phyloP scores from a whole-genome alignment of 164 flowering plant genomes.

The Platanus orientalis region DNA sequence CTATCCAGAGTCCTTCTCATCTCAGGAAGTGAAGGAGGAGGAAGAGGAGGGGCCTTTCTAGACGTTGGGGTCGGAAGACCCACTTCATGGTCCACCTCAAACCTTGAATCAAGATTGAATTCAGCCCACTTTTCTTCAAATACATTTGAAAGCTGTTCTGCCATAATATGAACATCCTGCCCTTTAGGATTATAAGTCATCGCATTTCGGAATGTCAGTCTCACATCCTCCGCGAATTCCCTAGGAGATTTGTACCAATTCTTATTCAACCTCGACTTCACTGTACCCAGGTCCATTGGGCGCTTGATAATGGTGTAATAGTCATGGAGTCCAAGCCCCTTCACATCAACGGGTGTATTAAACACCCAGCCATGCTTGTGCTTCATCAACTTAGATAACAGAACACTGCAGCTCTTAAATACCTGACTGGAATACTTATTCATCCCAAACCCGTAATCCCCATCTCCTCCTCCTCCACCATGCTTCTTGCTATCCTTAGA shows the following conservation, averaged over 20 bases:
- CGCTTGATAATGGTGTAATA: too few species aligned
- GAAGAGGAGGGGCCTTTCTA: constrained; percentile 26
- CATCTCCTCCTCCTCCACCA: constrained; percentile 25
- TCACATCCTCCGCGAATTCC: constrained; percentile 86
- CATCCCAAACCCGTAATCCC: constrained; percentile 15
- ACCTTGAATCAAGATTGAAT: constrained; percentile 25
- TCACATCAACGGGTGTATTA: too few species aligned
- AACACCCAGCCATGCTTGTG: constrained; percentile 89
- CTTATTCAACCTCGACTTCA: constrained; percentile 49
- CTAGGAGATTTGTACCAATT: constrained; percentile 59
- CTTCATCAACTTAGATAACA: constrained; percentile 50
- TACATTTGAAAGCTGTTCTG: constrained; percentile 42
- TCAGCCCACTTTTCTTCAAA: constrained; percentile 64
- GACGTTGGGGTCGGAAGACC: too few species aligned
- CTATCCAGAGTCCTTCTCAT: constrained; percentile 35
- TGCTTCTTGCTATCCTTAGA: constrained; percentile 46
- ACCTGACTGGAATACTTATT: constrained; percentile 27
- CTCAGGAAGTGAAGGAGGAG: constrained; percentile 17
- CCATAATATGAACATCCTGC: constrained; percentile 79
- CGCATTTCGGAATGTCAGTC: constrained; percentile 74
- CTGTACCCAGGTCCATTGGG: too few species aligned
- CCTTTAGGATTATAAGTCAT: constrained; percentile 86
- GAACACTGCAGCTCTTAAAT: constrained; percentile 39
- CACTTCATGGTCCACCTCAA: constrained; percentile 24
- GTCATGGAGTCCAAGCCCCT: constrained; percentile 58